These are phyloP conservation scores for Penicillium olsonii DNA, from an alignment of 2,329 filamentous ascomycete species.

Conservation along the genomic window DNA sequence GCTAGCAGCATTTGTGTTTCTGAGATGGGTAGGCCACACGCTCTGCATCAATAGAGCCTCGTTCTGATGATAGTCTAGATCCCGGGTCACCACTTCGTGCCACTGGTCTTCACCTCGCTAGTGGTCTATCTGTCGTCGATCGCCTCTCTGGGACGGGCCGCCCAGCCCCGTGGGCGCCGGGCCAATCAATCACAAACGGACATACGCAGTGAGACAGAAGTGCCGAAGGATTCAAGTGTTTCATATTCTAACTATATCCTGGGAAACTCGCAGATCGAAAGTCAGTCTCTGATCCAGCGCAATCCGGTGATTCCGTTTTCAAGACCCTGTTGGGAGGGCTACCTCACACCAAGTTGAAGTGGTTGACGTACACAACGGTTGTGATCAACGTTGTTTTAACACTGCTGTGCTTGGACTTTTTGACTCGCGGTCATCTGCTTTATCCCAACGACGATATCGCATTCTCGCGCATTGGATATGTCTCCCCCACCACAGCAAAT, in stretches of 20 bases:
- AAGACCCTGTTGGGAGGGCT: slow-evolving; percentile 73
- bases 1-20: slow-evolving; percentile 41
- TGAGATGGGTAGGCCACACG: slow-evolving; percentile 45
- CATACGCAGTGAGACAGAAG: slow-evolving; percentile 8
- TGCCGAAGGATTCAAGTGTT: not conserved
- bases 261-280: not conserved
- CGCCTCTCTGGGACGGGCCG: slow-evolving; percentile 20
- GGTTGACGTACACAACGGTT: slow-evolving; percentile 68
- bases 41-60: not conserved
- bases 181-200: slow-evolving; percentile 7
- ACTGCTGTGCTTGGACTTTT: slow-evolving; percentile 71
- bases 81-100: slow-evolving; percentile 40
- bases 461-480: slow-evolving; percentile 83
- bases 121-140: slow-evolving; percentile 49
- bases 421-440: slow-evolving; percentile 71
- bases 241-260: not conserved
- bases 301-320: slow-evolving; percentile 43
- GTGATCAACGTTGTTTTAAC: slow-evolving; percentile 71
- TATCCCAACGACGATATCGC: slow-evolving; percentile 74
- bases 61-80: slow-evolving; percentile 30
- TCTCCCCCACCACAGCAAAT: slow-evolving; percentile 76
- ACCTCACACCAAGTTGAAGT: slow-evolving; percentile 69
- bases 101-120: slow-evolving; percentile 43
- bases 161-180: slow-evolving; percentile 1
- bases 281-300: slow-evolving; percentile 1